These are phyloP conservation scores for Streptanthus diversifolius DNA, from an alignment of 345 rosid species.

Conservation along the genomic window DNA sequence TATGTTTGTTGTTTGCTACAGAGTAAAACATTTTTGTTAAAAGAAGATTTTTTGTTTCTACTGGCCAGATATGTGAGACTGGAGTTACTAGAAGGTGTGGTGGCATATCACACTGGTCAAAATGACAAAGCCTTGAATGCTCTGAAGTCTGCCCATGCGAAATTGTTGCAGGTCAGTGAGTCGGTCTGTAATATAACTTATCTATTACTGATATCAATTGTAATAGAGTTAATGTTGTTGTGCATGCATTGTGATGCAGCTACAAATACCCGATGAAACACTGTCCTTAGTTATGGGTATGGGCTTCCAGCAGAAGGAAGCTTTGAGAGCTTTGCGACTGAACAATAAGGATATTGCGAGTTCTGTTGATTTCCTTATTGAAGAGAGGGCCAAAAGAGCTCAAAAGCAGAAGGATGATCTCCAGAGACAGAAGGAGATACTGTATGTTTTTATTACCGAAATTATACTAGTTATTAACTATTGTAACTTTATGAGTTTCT, in stretches of 20 bases:
- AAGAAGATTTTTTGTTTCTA: neutral
- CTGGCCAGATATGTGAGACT: constrained; percentile 66
- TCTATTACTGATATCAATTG: neutral
- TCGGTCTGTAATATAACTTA: neutral
- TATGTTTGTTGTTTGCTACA: neutral
- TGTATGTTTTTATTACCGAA: constrained; percentile 31
- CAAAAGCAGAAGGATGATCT: constrained; percentile 52
- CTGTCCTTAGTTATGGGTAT: constrained; percentile 74
- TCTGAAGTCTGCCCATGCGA: constrained; percentile 71
- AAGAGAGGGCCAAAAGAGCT: constrained; percentile 61
- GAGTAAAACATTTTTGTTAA: neutral
- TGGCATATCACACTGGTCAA: constrained; percentile 85
- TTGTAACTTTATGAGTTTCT: neutral
- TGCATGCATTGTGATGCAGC: constrained; percentile 42
- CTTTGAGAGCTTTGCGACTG: constrained; percentile 78
- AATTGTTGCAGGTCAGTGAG: constrained; percentile 60
- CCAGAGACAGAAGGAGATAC: constrained; percentile 52
- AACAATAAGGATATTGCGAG: constrained; percentile 67
- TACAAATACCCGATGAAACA: constrained; percentile 76
- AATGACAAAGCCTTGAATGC: constrained; percentile 53
- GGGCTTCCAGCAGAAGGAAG: constrained; percentile 77
- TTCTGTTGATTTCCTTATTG: constrained; percentile 74
- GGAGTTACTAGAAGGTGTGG: constrained; percentile 92
- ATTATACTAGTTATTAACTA: neutral
- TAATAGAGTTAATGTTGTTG: neutral